These are phyloP conservation scores for Rhynchosporium secalis DNA, from an alignment of 2,329 filamentous ascomycete genomes.

Conservation along the genomic window DNA sequence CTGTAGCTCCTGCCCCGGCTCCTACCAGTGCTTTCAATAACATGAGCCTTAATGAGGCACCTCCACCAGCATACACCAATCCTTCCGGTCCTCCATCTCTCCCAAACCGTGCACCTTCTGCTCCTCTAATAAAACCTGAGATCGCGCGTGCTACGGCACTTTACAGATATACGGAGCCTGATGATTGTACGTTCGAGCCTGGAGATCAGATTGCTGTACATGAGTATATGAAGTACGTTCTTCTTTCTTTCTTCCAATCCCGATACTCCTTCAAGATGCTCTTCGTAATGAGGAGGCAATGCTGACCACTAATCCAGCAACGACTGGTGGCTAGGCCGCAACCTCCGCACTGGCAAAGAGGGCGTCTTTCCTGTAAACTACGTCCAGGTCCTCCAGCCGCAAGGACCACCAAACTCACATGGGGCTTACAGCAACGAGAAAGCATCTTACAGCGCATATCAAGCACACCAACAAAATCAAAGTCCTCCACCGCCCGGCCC, in stretches of 20 bases:
- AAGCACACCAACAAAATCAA: constrained; percentile 31
- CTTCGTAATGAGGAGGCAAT: neutral
- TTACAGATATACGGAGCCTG: constrained; percentile 78
- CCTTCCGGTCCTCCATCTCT: constrained; percentile 43
- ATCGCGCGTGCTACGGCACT: constrained; percentile 76
- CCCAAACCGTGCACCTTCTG: constrained; percentile 26
- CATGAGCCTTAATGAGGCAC: constrained; percentile 26
- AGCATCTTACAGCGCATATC: constrained; percentile 29
- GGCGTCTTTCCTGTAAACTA: constrained; percentile 96
- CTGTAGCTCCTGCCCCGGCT: constrained; percentile 39
- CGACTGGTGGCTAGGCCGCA: constrained; percentile 94
- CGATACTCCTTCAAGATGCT: too few species aligned
- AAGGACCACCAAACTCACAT: constrained; percentile 28
- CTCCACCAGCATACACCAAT: constrained; percentile 31
- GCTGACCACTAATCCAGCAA: constrained; percentile 42
- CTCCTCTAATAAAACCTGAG: constrained; percentile 48
- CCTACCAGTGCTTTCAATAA: constrained; percentile 23
- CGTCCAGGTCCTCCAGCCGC: constrained; percentile 61
- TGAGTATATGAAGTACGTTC: constrained; percentile 79
- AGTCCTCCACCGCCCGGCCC: constrained; percentile 46
- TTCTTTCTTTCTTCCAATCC: too few species aligned
- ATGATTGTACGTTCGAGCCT: constrained; percentile 79
- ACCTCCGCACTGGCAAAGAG: constrained; percentile 77
- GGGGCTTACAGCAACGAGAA: constrained; percentile 37
- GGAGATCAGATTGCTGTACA: constrained; percentile 79